A percentile compares a stretch with the other conserved stretches of the same genome.
Evolutionary conservation across 306 rosid species (phyloP).

Genomic region (Cucurbita maxima): DNA sequence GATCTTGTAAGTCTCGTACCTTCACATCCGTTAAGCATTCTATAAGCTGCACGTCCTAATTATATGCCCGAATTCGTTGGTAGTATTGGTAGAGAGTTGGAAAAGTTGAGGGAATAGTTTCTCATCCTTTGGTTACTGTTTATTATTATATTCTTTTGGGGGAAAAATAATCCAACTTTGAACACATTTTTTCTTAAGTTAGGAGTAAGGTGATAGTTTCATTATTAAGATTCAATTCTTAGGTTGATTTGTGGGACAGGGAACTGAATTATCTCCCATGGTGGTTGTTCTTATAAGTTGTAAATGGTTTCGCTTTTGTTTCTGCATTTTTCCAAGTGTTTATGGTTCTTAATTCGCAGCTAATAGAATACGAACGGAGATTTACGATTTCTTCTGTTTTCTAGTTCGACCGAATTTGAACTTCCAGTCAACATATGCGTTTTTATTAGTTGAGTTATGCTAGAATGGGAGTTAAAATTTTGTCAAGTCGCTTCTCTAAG

Average conservation of each 20-base stretch:
- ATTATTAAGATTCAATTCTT: not conserved
- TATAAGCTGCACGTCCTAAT: not conserved
- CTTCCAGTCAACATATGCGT: no score
- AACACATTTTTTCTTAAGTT: not conserved
- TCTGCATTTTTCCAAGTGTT: no score
- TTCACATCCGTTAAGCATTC: not conserved
- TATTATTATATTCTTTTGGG: not conserved
- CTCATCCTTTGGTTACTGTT: not conserved
- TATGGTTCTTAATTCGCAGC: not conserved
- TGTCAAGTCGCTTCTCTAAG: no score
- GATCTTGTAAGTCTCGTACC: not conserved
- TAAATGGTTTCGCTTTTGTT: not conserved
- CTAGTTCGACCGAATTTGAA: no score
- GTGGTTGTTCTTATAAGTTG: not conserved
- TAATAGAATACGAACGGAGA: no score
- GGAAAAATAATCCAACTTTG: not conserved
- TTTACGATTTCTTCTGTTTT: no score
- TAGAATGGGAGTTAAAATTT: no score
- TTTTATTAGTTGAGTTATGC: no score
- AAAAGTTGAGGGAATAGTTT: not conserved
- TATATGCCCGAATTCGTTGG: not conserved
- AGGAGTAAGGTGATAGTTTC: constrained; percentile 3
- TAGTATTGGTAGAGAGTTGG: not conserved
- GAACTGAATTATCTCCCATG: not conserved
- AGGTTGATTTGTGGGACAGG: constrained; percentile 7